Base-by-base conservation (phyloP, 495 filamentous ascomycete genomes). In the Hypoxylon subgilvum region DNA sequence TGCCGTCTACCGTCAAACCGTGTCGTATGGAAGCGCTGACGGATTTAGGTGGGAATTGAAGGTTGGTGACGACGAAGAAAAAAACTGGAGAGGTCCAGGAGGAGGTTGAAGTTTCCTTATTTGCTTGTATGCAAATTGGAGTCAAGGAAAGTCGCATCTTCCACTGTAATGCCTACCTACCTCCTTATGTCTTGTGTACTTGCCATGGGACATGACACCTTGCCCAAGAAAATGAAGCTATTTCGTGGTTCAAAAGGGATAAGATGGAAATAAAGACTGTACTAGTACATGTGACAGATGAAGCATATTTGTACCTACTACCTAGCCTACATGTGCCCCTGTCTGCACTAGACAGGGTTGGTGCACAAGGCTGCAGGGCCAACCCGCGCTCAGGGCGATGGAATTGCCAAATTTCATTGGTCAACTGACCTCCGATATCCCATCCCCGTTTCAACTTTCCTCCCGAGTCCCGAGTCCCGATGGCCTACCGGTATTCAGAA, bases 1-100 rank as follows among this genome's bases (percentile, higher is more conserved):
- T 63, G 32, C 60, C 60, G 60, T 36, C 31, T 50, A 31, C 49
- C 60, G 60, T 31, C 48, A 45, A 50, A 25, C 41, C n/a, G 42
- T 49, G 28, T 53, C 36, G 23, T 50, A 30, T 43, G 30, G 13
- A 28, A 53, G 43, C 19, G 36, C 35, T 49, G 52, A 34, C 47
- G 21, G 45, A 42, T 18, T 45, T 12, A 14, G 14, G 52, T 9
- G 25, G 17, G 25, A 34, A 34, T 34, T 3, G 12, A 43, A 52
- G n/a, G n/a, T n/a, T n/a, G n/a, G 27, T 7, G n/a, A 45, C 12
- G 43, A 44, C 2, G 6, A 42, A 23, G 12, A 16, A 47, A 8
- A 32, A 27, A 23, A 32, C 14, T 3, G 7, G n/a, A 6, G 28
- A 50, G 19, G 43, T 38, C 18, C 9, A 51, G 10, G 16, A 18